Evolutionary conservation across 345 rosid species (phyloP).

Genomic region (Citrus inodora): DNA sequence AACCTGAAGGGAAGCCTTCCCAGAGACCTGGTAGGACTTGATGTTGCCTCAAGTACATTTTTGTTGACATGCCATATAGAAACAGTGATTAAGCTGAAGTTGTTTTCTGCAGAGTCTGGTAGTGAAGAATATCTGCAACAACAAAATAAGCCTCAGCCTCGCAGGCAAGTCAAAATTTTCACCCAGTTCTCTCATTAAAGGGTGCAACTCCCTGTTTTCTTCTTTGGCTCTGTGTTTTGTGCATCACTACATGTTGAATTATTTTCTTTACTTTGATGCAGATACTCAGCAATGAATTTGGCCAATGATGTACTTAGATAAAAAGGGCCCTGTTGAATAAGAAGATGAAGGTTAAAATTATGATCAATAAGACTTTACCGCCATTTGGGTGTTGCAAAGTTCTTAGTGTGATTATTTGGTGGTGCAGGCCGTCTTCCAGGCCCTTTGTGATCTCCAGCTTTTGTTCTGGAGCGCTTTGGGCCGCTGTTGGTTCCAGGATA

Average conservation of each 20-base stretch:
- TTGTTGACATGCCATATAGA: neutral
- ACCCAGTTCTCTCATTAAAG: neutral
- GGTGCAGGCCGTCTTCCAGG: constrained; percentile 49
- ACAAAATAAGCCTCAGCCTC: constrained; percentile 46
- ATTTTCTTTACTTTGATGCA: constrained; percentile 21
- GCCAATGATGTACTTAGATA: constrained; percentile 49
- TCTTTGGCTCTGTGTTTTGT: neutral
- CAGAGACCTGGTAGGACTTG: constrained; percentile 50
- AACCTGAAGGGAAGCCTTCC: constrained; percentile 49
- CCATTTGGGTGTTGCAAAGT: constrained; percentile 17
- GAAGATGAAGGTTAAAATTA: constrained; percentile 37
- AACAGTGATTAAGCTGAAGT: constrained; percentile 3
- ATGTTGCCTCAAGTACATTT: neutral
- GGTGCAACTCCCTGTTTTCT: neutral
- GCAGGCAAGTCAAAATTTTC: constrained; percentile 41
- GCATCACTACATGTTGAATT: neutral
- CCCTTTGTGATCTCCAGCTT: constrained; percentile 59
- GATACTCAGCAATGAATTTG: constrained; percentile 80
- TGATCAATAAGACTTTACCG: constrained; percentile 15
- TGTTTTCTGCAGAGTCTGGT: constrained; percentile 36
- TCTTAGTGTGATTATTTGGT: constrained; percentile 33
- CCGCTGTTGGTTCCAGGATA: constrained; percentile 41
- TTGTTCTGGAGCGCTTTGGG: constrained; percentile 60
- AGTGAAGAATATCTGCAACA: constrained; percentile 57
- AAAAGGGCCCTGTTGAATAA: constrained; percentile 31